Conservation (phyloP, 2,329 filamentous ascomycete species). For the Fusarium sp. region DNA sequence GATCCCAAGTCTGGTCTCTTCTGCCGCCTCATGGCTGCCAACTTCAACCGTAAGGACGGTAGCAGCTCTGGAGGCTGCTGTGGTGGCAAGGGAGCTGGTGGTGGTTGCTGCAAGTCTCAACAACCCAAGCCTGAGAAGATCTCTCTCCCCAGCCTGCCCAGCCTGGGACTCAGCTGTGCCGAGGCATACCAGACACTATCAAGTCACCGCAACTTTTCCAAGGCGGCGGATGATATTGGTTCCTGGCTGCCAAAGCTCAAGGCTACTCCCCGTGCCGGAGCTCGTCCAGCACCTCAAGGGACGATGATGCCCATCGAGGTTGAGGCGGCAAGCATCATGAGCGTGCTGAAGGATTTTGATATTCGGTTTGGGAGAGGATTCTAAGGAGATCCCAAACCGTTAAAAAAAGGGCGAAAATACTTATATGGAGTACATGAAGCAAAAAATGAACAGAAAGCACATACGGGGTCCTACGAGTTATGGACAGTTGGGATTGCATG, state of each 20-base stretch:
- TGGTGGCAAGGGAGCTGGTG: constrained; percentile 64
- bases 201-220: constrained; percentile 77
- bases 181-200: constrained; percentile 81
- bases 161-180: constrained; percentile 72
- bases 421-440: constrained; percentile 10
- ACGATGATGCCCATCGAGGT: constrained; percentile 73
- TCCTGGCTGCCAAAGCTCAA: constrained; percentile 78
- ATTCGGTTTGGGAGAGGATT: constrained; percentile 68
- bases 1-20: constrained; percentile 84
- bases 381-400: constrained; percentile 39
- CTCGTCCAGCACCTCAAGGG: constrained; percentile 45
- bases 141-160: constrained; percentile 50
- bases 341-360: constrained; percentile 82
- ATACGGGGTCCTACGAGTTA: constrained; percentile 11
- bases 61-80: constrained; percentile 63
- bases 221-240: constrained; percentile 75
- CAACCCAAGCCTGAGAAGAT: constrained; percentile 47
- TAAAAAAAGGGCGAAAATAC: constrained; percentile 17
- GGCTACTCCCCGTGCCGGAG: constrained; percentile 57
- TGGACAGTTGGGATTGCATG: constrained; percentile 28
- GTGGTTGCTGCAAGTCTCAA: constrained; percentile 68
- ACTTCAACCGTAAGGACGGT: constrained; percentile 56
- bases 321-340: constrained; percentile 84
- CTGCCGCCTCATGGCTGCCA: constrained; percentile 80
- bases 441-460: constrained; percentile 24